These are phyloP conservation scores for Penicillium canescens DNA, from an alignment of 495 filamentous ascomycete species.

Conservation along the genomic window DNA sequence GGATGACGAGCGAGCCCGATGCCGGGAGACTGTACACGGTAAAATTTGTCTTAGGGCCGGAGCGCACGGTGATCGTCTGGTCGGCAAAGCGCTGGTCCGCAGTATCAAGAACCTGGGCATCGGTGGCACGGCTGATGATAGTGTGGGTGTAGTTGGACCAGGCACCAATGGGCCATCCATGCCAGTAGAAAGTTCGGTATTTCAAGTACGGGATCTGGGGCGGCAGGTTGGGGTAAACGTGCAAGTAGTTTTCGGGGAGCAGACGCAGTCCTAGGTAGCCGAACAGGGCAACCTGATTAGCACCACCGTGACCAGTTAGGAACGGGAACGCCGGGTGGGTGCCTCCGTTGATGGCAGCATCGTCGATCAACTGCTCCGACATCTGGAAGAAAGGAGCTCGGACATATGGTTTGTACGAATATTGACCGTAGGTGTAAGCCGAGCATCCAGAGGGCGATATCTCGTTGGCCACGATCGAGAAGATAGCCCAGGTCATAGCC, in stretches of 20 bases:
- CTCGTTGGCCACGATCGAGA: slow-evolving; percentile 59
- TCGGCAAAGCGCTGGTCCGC: slow-evolving; percentile 49
- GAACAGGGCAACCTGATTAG: slow-evolving; percentile 60
- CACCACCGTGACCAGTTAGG: slow-evolving; percentile 27
- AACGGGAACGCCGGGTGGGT: slow-evolving; percentile 67
- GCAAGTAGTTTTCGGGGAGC: slow-evolving; percentile 49
- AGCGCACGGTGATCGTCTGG: slow-evolving; percentile 50
- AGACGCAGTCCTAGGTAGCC: slow-evolving; percentile 63
- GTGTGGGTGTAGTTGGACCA: slow-evolving; percentile 67
- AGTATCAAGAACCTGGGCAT: slow-evolving; percentile 34
- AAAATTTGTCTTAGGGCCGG: slow-evolving; percentile 36
- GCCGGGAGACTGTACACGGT: slow-evolving; percentile 49
- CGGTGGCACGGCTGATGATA: slow-evolving; percentile 50
- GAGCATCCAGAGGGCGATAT: slow-evolving; percentile 63
- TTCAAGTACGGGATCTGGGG: too few species aligned
- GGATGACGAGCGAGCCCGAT: slow-evolving; percentile 53
- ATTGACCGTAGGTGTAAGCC: slow-evolving; percentile 61
- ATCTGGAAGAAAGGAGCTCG: slow-evolving; percentile 21
- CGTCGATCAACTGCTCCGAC: slow-evolving; percentile 70
- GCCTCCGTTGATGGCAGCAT: slow-evolving; percentile 63
- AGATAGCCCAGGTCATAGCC: slow-evolving; percentile 70
- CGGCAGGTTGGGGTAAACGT: slow-evolving; percentile 57
- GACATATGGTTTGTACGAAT: slow-evolving; percentile 56
- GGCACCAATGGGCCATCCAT: slow-evolving; percentile 53
- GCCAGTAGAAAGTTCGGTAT: too few species aligned